These are phyloP conservation scores for Microdochium paspali DNA, from an alignment of 2,329 filamentous ascomycete species.

Conservation along the genomic window DNA sequence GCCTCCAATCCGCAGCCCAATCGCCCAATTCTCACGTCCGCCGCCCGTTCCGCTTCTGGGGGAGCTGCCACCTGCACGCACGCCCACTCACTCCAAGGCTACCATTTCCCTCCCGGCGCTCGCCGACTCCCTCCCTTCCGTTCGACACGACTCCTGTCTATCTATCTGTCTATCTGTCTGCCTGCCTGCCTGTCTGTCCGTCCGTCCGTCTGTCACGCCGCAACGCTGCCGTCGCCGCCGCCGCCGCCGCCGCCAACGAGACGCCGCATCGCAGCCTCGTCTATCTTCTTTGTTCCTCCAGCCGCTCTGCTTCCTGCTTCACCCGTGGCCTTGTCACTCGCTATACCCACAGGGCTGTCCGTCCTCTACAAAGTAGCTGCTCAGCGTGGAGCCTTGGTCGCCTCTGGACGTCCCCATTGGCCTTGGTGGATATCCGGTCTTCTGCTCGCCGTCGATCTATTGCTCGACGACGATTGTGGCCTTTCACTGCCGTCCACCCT, in stretches of 20 bases:
- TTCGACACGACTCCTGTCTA: neutral
- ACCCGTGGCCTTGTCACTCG: neutral
- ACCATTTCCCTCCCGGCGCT: neutral
- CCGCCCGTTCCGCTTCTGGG: neutral
- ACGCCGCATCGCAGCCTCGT: neutral
- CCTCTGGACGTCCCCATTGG: no score
- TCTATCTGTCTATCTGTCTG: no score
- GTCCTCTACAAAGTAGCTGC: no score
- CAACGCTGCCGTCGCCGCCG: neutral
- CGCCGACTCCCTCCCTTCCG: neutral
- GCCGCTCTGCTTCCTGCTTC: neutral
- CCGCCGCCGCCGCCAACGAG: neutral
- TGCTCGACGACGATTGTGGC: neutral
- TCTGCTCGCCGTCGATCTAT: neutral
- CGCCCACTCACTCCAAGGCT: no score
- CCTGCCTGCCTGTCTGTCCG: no score
- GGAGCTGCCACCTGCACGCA: conserved; percentile 1
- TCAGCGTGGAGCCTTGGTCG: no score
- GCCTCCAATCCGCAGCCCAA: neutral
- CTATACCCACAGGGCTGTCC: neutral
- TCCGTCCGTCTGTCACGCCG: neutral
- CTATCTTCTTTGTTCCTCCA: no score
- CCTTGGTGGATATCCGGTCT: neutral
- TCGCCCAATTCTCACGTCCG: neutral
- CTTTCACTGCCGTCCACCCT: no score